Evolutionary conservation across 306 rosid species (phyloP).

Genomic region (Macrotyloma uniflorum): DNA sequence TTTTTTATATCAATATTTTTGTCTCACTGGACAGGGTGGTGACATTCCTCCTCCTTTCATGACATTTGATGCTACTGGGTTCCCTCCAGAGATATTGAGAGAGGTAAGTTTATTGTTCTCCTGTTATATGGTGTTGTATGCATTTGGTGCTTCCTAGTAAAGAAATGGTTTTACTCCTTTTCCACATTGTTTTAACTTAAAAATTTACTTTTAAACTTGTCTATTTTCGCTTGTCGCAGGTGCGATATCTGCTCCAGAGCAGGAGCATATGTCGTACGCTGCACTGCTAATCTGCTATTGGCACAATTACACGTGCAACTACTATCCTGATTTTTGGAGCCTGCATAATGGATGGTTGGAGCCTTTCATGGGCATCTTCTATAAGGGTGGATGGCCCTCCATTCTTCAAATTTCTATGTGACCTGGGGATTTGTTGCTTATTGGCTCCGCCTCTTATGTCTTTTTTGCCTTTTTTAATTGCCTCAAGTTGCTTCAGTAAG

Average conservation of each 20-base stretch:
- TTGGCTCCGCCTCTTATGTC: constrained; percentile 88
- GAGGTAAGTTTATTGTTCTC: constrained; percentile 68
- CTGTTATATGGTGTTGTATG: constrained; percentile 28
- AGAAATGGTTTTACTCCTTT: constrained; percentile 47
- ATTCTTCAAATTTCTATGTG: constrained; percentile 94
- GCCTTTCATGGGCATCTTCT: constrained; percentile 98
- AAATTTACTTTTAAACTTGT: constrained; percentile 71
- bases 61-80: constrained; percentile 91
- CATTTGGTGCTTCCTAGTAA: constrained; percentile 34
- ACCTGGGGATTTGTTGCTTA: constrained; percentile 93
- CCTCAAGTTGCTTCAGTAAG: constrained; percentile 99
- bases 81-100: constrained; percentile 94
- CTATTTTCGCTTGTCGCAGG: constrained; percentile 98
- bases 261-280: constrained; percentile 99
- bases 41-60: constrained; percentile 92
- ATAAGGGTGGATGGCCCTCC: constrained; percentile 90
- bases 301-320: constrained; percentile 95
- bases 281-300: constrained; percentile 96
- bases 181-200: constrained; percentile 31
- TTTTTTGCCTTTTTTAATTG: constrained; percentile 94
- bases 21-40: constrained; percentile 74
- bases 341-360: constrained; percentile 98
- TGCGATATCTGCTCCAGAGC: constrained; percentile 99
- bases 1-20: constrained; percentile 35
- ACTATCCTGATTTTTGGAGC: constrained; percentile 96